Base-by-base conservation (phyloP, 768 basidiomycete species). In the Panus rudis region DNA sequence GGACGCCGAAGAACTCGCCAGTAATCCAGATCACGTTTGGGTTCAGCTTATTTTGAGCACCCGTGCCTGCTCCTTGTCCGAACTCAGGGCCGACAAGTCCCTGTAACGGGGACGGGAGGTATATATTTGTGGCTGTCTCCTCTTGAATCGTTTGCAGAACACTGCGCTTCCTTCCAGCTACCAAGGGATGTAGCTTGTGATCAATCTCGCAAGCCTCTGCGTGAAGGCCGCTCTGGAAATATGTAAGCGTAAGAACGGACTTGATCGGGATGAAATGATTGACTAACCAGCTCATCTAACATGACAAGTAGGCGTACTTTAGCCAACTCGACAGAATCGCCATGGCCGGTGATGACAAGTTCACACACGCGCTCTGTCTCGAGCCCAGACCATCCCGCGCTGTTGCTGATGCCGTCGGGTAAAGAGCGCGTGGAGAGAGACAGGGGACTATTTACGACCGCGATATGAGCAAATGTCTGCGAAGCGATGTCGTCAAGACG, bases 51-150 rank as follows among this genome's bases (percentile, higher is more conserved):
- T 57, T 62, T 55, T 64, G 25, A 16, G 52, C 55, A 23, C 61
- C 48, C 30, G 63, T 56, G 30, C 70, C 69, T 16, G 69, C 63
- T 1, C 57, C 41, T 35, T 62, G 60, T 13, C 52, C 52, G 39
- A 77, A 61, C 46, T 87, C 81, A 10, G 80, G 76, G 19, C 89
- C 86, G 31, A 89, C 70, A 19, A 93, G 76, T 30, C 87, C 91
- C 55, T 91, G 89, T 31, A 97, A 66, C 27, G 91, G 85, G 1
- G 90, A 89, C 21, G 94, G 93, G 50, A 87, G 78, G 63, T 97
- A 98, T 48, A 98, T 90, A 57, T 97, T 98, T 41, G 94, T 97
- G 0, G 84, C 93, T 0, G 94, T 97, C 63, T 97, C 92, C 64
- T 97, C 92, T 59, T 94, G 91, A 39, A 99, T 94, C 6, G 84